Conservation (phyloP, 1,284 basidiomycete genomes). For the Moesziomyces globuligerus region DNA sequence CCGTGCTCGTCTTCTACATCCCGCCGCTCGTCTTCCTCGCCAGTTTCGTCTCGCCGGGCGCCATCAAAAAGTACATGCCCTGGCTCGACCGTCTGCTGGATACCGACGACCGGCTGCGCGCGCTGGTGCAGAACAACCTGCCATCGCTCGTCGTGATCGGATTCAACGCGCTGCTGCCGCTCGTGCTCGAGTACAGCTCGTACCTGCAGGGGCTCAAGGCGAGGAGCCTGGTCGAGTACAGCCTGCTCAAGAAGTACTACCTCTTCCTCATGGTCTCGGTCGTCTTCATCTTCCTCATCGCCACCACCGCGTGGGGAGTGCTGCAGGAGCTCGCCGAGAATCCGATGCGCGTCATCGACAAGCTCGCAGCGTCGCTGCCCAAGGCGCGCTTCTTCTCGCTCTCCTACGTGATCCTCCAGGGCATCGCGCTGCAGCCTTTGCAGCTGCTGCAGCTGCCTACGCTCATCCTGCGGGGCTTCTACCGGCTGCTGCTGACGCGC, state of each 20-base stretch:
- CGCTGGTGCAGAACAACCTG: slow-evolving; percentile 90
- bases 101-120: slow-evolving; percentile 79
- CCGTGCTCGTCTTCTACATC: slow-evolving; percentile 73
- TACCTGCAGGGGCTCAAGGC: slow-evolving; percentile 86
- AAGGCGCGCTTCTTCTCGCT: slow-evolving; percentile 84
- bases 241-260: slow-evolving; percentile 82
- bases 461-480: slow-evolving; percentile 50
- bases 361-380: slow-evolving; percentile 57
- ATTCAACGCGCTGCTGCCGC: slow-evolving; percentile 88
- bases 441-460: slow-evolving; percentile 74
- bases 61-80: slow-evolving; percentile 88
- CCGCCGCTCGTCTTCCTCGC: slow-evolving; percentile 74
- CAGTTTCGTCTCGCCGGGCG: slow-evolving; percentile 84
- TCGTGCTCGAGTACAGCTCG: slow-evolving; percentile 86
- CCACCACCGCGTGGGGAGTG: slow-evolving; percentile 88
- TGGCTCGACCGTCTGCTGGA: slow-evolving; percentile 82
- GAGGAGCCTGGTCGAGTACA: slow-evolving; percentile 90
- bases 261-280: slow-evolving; percentile 93
- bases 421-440: slow-evolving; percentile 90
- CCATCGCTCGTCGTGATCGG: slow-evolving; percentile 88
- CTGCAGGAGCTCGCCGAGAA: slow-evolving; percentile 61
- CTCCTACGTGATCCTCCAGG: slow-evolving; percentile 93
- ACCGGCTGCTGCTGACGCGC: slow-evolving; percentile 42
- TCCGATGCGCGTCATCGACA: slow-evolving; percentile 64
- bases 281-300: slow-evolving; percentile 92